These are phyloP conservation scores for Xylariomycetidae sp. DNA, from an alignment of 2,329 filamentous ascomycete species.

Conservation along the genomic window DNA sequence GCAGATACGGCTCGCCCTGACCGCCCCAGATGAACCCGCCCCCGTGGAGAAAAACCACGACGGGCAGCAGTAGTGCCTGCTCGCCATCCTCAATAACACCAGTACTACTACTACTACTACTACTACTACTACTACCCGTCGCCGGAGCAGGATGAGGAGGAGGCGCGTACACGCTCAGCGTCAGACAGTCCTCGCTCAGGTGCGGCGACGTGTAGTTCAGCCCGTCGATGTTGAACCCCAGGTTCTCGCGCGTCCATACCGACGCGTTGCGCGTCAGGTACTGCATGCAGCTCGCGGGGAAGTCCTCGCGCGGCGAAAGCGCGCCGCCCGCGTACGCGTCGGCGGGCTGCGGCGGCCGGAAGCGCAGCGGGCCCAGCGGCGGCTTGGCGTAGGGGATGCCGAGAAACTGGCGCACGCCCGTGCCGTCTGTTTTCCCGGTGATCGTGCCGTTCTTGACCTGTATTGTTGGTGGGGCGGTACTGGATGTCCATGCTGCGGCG, in stretches of 20 bases:
- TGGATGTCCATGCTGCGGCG: too few species aligned
- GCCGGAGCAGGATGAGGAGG: slow-evolving; percentile 11
- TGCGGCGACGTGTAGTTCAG: slow-evolving; percentile 13
- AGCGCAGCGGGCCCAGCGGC: slow-evolving; percentile 20
- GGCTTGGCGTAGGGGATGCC: slow-evolving; percentile 26
- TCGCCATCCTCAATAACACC: too few species aligned
- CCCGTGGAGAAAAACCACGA: slow-evolving; percentile 38
- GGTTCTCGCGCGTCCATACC: slow-evolving; percentile 12
- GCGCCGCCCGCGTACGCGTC: slow-evolving; percentile 7
- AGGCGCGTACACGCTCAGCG: slow-evolving; percentile 36
- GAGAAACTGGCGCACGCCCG: slow-evolving; percentile 21
- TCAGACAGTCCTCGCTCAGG: slow-evolving; percentile 27
- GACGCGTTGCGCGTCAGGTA: slow-evolving; percentile 6
- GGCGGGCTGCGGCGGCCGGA: slow-evolving; percentile 17
- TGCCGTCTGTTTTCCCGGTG: too few species aligned
- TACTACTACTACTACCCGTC: slow-evolving; percentile 9
- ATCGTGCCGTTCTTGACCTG: too few species aligned
- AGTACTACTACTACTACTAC: too few species aligned
- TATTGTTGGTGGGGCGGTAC: too few species aligned
- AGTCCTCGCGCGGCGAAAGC: too few species aligned
- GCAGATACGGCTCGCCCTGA: slow-evolving; percentile 33
- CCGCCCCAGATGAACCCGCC: slow-evolving; percentile 36
- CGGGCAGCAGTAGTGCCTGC: too few species aligned
- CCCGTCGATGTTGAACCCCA: slow-evolving; percentile 19
- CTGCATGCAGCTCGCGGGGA: slow-evolving; percentile 20